Conservation (phyloP, 768 basidiomycete species). For the Tylopilus rubrobrunneus region DNA sequence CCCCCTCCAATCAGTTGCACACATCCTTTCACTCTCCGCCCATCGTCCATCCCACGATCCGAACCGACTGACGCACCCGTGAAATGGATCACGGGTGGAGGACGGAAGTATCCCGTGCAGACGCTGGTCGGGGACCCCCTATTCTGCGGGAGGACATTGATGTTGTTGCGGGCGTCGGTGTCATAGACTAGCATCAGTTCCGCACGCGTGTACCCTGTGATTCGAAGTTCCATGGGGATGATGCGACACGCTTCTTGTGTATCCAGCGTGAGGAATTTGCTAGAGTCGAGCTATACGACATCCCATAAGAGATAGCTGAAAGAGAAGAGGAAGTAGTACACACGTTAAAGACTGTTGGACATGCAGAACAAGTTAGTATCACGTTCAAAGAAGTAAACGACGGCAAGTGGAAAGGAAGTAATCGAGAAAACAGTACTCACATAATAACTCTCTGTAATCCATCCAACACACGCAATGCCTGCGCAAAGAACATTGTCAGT, state of each 20-base stretch:
- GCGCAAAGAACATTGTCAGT: neutral
- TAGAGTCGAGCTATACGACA: conserved; percentile 18
- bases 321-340: neutral
- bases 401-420: neutral
- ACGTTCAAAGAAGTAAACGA: no score
- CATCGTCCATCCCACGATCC: conserved; percentile 29
- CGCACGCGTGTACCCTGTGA: conserved; percentile 35
- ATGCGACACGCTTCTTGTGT: conserved; percentile 48
- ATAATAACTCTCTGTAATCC: conserved; percentile 51
- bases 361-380: neutral
- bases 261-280: conserved; percentile 29
- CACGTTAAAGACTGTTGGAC: conserved; percentile 23
- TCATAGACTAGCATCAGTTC: conserved; percentile 19
- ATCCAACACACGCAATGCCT: conserved; percentile 59
- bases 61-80: conserved; percentile 43
- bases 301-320: neutral
- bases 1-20: conserved; percentile 49
- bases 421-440: conserved; percentile 33
- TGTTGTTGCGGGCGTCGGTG: neutral
- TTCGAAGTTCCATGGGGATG: conserved; percentile 48
- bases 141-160: conserved; percentile 16
- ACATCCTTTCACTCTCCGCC: conserved; percentile 38
- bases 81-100: conserved; percentile 50
- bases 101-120: conserved; percentile 24
- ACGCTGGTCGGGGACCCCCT: neutral